phyloP scores from a whole-genome alignment of 2,329 filamentous ascomycete species.

The Thelonectria olida region DNA sequence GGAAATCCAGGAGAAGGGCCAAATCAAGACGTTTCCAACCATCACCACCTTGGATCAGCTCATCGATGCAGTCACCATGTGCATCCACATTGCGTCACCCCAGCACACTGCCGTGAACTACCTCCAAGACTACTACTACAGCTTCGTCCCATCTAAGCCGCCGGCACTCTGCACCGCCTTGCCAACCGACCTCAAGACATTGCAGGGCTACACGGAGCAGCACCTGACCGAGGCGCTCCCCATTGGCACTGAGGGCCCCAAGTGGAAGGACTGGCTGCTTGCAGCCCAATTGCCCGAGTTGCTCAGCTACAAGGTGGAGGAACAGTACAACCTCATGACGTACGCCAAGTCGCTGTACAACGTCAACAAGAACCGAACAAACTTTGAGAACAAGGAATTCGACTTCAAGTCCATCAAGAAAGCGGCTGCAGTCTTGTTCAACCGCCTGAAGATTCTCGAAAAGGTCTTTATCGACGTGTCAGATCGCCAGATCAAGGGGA shows the following conservation, averaged over 20 bases:
- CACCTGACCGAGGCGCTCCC: conserved; percentile 25
- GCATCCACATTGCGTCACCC: conserved; percentile 25
- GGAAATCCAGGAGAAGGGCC: conserved; percentile 22
- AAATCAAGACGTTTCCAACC: conserved; percentile 21
- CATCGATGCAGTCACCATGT: conserved; percentile 31
- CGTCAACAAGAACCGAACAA: conserved; percentile 14
- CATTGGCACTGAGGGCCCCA: conserved; percentile 17
- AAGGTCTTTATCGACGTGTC: conserved; percentile 9
- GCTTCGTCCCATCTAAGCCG: conserved; percentile 27
- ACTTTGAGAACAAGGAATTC: not conserved
- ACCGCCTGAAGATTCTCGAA: conserved; percentile 4
- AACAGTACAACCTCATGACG: conserved; percentile 24
- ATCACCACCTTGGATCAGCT: conserved; percentile 28
- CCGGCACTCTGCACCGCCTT: conserved; percentile 23
- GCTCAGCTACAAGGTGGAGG: conserved; percentile 28
- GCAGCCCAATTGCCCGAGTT: conserved; percentile 21
- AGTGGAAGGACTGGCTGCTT: conserved; percentile 32
- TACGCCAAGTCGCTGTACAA: conserved; percentile 26
- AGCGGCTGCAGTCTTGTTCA: conserved; percentile 6
- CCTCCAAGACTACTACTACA: conserved; percentile 31
- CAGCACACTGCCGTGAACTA: conserved; percentile 32
- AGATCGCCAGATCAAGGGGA: conserved; percentile 8
- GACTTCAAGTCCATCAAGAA: conserved; percentile 6
- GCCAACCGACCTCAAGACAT: conserved; percentile 1
- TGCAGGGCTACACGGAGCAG: conserved; percentile 19